phyloP scores from a whole-genome alignment of 2,329 filamentous ascomycete species.

The Pseudogymnoascus destructans region DNA sequence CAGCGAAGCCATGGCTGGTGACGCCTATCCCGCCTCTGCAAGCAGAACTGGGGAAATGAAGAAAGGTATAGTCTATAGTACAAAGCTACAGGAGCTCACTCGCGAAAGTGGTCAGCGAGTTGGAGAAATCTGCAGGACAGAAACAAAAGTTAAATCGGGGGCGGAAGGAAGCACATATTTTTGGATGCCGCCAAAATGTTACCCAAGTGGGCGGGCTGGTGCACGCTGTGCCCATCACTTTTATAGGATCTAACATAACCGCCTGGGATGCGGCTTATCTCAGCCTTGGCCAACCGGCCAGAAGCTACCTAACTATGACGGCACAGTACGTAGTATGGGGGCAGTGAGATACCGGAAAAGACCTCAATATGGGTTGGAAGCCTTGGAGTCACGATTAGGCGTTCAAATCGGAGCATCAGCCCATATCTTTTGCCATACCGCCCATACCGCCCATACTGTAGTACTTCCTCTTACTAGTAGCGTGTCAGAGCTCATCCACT shows the following conservation, averaged over 20 bases:
- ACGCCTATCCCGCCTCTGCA: background rate
- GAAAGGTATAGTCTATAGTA: background rate
- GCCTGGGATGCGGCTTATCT: constrained; percentile 5
- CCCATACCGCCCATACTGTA: too few species aligned
- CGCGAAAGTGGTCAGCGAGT: background rate
- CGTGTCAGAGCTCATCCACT: too few species aligned
- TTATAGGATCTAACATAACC: constrained; percentile 6
- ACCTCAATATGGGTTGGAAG: background rate
- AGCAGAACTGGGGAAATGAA: background rate
- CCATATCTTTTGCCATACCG: background rate
- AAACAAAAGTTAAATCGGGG: constrained; percentile 2
- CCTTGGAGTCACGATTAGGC: background rate
- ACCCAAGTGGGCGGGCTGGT: constrained; percentile 6
- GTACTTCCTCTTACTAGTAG: too few species aligned
- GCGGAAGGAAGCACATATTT: constrained; percentile 6
- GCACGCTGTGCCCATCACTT: constrained; percentile 4
- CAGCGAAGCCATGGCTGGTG: constrained; percentile 4
- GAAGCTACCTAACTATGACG: constrained; percentile 3
- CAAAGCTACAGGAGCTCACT: background rate
- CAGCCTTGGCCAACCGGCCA: background rate
- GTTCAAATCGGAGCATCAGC: background rate
- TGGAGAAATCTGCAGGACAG: constrained; percentile 3
- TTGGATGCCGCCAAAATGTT: constrained; percentile 1
- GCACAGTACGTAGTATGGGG: constrained; percentile 1
- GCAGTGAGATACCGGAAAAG: background rate